phyloP scores from a whole-genome alignment of 2,329 filamentous ascomycete species.

The Talaromyces sp. region DNA sequence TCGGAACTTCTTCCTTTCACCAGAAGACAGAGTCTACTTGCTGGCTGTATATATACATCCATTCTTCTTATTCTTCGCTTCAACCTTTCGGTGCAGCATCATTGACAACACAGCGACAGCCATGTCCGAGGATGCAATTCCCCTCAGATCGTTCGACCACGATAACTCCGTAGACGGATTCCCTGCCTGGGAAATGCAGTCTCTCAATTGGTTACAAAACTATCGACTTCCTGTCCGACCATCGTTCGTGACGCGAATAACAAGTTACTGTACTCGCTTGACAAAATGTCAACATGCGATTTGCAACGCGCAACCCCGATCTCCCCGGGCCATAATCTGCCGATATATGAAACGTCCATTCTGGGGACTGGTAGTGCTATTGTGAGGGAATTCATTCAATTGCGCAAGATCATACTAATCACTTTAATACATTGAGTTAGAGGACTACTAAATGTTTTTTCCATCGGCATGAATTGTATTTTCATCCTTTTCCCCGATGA shows the following conservation, averaged over 20 bases:
- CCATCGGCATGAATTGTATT: background rate
- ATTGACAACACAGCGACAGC: background rate
- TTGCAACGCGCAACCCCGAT: background rate
- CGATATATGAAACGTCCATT: conserved; percentile 5
- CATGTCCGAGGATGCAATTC: background rate
- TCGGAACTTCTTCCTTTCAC: background rate
- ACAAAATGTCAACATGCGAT: background rate
- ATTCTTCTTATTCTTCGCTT: background rate
- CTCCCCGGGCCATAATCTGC: conserved; percentile 1
- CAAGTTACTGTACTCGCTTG: background rate
- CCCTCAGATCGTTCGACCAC: background rate
- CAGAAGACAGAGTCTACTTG: background rate
- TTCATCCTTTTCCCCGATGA: conserved; percentile 15
- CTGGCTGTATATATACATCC: background rate
- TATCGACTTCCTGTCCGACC: background rate
- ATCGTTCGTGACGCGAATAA: background rate
- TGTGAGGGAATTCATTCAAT: background rate
- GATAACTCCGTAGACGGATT: background rate
- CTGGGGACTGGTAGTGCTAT: conserved; percentile 3
- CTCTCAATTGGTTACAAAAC: background rate
- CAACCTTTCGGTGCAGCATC: background rate
- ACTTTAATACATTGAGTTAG: background rate
- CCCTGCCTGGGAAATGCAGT: background rate
- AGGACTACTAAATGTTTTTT: conserved; percentile 11
- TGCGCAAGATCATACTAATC: background rate